Evolutionary conservation across 2,329 filamentous ascomycete genomes (phyloP).

Genomic region (Aspergillus costaricaensis): DNA sequence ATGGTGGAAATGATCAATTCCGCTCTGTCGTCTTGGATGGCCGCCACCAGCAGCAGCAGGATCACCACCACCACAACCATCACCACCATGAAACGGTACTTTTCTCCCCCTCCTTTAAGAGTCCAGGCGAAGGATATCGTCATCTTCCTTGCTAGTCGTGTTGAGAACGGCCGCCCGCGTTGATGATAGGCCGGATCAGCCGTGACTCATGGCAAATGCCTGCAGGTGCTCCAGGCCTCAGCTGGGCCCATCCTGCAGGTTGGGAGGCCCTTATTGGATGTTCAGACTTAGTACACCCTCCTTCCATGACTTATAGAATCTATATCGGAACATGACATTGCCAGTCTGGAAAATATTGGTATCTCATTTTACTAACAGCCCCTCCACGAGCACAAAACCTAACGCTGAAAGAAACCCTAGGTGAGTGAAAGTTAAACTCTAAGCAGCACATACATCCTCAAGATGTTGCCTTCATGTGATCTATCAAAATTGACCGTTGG

Average conservation of each 20-base stretch:
- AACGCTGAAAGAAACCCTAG: too few species aligned
- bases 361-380: too few species aligned
- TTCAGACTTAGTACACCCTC: neutral
- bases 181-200: neutral
- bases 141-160: neutral
- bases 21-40: neutral
- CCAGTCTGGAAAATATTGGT: neutral
- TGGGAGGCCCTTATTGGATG: neutral
- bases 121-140: neutral
- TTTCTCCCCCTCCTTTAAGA: neutral
- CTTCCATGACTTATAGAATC: neutral
- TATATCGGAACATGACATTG: neutral
- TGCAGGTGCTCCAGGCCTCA: conserved; percentile 1
- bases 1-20: neutral
- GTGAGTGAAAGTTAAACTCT: too few species aligned
- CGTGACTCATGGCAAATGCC: neutral
- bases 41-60: neutral
- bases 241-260: neutral
- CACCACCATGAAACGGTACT: neutral
- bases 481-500: too few species aligned
- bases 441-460: too few species aligned
- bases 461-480: too few species aligned
- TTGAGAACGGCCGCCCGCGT: neutral
- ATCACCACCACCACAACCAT: neutral
- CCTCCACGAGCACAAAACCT: too few species aligned